phyloP scores from a whole-genome alignment of 106 monocot species.

The Allium cepa region DNA sequence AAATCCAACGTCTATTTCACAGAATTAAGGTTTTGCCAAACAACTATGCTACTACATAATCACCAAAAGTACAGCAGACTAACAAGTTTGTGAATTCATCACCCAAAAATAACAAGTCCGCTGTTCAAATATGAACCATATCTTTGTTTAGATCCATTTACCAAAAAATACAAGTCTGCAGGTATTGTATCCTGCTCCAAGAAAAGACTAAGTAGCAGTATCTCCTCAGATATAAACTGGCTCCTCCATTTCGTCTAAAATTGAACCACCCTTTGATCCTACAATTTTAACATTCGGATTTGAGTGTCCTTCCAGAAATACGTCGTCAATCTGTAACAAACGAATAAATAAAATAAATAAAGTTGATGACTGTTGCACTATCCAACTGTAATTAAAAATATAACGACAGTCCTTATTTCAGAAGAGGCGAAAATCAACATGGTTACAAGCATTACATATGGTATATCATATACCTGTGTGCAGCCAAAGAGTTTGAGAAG shows the following conservation, averaged over 20 bases:
- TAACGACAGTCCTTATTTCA: not conserved
- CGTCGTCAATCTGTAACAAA: slow-evolving; percentile 49
- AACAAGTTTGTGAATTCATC: too few species aligned
- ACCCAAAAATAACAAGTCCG: too few species aligned
- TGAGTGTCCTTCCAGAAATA: slow-evolving; percentile 57
- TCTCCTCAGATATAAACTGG: slow-evolving; percentile 13
- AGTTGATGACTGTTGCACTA: not conserved
- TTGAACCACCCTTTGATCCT: slow-evolving; percentile 47
- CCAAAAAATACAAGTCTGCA: too few species aligned
- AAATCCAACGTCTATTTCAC: too few species aligned
- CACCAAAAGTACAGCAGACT: too few species aligned
- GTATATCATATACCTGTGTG: slow-evolving; percentile 40
- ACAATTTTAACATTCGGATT: slow-evolving; percentile 44
- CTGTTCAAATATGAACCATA: too few species aligned
- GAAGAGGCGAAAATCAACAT: not conserved
- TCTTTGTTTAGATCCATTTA: too few species aligned
- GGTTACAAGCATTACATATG: not conserved
- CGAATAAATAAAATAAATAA: not conserved
- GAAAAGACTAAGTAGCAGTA: too few species aligned
- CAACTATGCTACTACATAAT: too few species aligned
- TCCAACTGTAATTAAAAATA: not conserved
- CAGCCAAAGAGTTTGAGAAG: slow-evolving; percentile 83
- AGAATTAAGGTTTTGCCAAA: too few species aligned
- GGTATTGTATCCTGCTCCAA: too few species aligned
- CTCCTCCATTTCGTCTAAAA: slow-evolving; percentile 31